Conservation (phyloP, 345 rosid species). For the Arabidopsis thaliana region TAIR10.1 NC_003076.8:372001-372500, state of each 20-base stretch:
- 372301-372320: constrained; percentile 69
- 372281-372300: constrained; percentile 17
- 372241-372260: constrained; percentile 17
- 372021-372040: constrained; percentile 2
- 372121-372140: constrained; percentile 84
- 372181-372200: constrained; percentile 78
- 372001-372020: constrained; percentile 16
- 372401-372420: constrained; percentile 15
- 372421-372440: constrained; percentile 12
- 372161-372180: constrained; percentile 89
- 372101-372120: constrained; percentile 73
- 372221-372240: constrained; percentile 84
- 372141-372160: constrained; percentile 89
- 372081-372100: constrained; percentile 81
- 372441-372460: constrained; percentile 25
- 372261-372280: not conserved
- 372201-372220: constrained; percentile 87
- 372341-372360: constrained; percentile 91
- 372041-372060: constrained; percentile 26
- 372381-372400: constrained; percentile 89
- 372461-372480: constrained; percentile 35
- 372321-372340: constrained; percentile 82
- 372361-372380: constrained; percentile 98
- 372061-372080: constrained; percentile 65
- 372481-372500: constrained; percentile 94